Base-by-base conservation (phyloP, 1,139 yeast genomes). In the Candida albicans region DNA sequence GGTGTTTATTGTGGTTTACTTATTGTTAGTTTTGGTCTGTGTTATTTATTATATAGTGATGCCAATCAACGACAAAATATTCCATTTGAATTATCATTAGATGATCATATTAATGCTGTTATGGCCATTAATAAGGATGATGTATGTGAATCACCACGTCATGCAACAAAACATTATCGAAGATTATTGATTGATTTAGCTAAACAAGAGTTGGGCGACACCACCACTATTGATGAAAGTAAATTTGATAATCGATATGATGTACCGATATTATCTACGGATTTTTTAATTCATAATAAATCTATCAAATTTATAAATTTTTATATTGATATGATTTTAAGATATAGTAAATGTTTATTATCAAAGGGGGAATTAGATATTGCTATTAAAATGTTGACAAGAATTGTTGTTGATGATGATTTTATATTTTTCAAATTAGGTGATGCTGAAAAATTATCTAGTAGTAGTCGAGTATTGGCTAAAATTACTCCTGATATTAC, bases 111-210 rank as follows among this genome's bases (percentile, higher is more conserved):
- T 40, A 61, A 64, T 9, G 66, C 75, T 1, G 77, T 72, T 14
- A 70, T 68, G 50, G 79, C 75, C 12, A 66, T 73, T 40, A 70
- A 71, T 47, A 73, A 73, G 49, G 78, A 73, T 51, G 79, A 73
- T 47, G 75, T 70, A 11, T 58, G 73, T 44, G 58, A 58, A 41
- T 67, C 73, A 46, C 78, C 79, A 3, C 57, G 74, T 33, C 63
- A 67, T 50, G 75, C 79, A 1, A 74, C 66, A 2, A 73, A 73
- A 46, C 78, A 73, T 53, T 73, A 73, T 49, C 57, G 76, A 40
- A 54, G 74, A 47, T 51, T 73, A 4, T 58, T 73, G 43, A 56
- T 70, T 14, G 69, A 70, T 39, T 49, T 72, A 44, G 74, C 74
- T 8, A 61, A 57, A 39, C 52, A 55, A n/a, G 65, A 54, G 5